Conservation (phyloP, 164 flowering plant genomes). For the Macadamia integrifolia region DNA sequence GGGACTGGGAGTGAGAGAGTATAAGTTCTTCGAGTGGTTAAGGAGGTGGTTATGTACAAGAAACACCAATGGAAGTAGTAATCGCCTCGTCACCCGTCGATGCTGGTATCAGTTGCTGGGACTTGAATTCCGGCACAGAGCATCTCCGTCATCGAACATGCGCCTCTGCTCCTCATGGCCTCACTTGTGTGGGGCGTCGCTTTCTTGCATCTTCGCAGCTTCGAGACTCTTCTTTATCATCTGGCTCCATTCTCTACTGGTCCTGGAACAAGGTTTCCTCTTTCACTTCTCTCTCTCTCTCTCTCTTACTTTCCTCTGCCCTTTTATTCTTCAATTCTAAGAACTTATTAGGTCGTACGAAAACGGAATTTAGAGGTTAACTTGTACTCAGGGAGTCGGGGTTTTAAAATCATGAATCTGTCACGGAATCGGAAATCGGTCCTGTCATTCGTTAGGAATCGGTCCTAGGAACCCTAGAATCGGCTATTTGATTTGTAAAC, state of each 20-base stretch:
- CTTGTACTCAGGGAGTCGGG: neutral
- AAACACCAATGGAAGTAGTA: conserved; percentile 35
- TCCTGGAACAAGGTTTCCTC: conserved; percentile 71
- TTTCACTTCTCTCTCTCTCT: neutral
- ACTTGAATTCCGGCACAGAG: conserved; percentile 55
- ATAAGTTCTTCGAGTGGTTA: too few species aligned
- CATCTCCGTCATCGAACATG: conserved; percentile 55
- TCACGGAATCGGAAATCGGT: too few species aligned
- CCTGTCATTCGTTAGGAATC: too few species aligned
- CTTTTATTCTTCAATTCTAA: neutral
- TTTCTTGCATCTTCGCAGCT: conserved; percentile 80
- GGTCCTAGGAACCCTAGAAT: too few species aligned
- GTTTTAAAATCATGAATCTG: too few species aligned
- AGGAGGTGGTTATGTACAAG: too few species aligned
- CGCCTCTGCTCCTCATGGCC: conserved; percentile 68
- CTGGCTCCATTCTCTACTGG: conserved; percentile 75
- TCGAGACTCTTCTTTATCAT: conserved; percentile 45
- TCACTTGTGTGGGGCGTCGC: conserved; percentile 44
- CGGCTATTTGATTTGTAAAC: too few species aligned
- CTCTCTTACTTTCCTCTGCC: neutral
- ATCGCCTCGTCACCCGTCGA: conserved; percentile 66
- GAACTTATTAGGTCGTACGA: too few species aligned
- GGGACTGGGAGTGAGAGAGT: too few species aligned
- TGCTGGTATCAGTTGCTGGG: conserved; percentile 70
- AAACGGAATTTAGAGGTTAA: too few species aligned